These are phyloP conservation scores for Mytilinidion resinicola DNA, from an alignment of 495 filamentous ascomycete genomes.

Conservation along the genomic window DNA sequence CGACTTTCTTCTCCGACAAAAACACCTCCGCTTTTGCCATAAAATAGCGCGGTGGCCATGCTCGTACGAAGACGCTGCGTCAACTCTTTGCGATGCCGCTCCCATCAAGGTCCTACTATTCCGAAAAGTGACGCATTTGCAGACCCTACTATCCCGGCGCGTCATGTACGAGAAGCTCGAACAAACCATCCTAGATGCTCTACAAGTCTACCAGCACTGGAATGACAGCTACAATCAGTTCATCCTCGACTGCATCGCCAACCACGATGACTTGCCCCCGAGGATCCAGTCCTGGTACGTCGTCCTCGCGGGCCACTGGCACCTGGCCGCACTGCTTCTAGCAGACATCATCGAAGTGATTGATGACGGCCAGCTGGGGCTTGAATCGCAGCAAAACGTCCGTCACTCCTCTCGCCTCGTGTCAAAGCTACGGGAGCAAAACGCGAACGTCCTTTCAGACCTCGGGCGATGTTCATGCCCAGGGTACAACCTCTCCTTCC, in stretches of 20 bases:
- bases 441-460: slow-evolving; percentile 36
- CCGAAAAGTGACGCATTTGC: slow-evolving; percentile 41
- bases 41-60: slow-evolving; percentile 40
- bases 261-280: slow-evolving; percentile 39
- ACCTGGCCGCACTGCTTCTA: slow-evolving; percentile 42
- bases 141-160: slow-evolving; percentile 36
- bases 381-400: slow-evolving; percentile 24
- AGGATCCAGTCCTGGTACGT: slow-evolving; percentile 48
- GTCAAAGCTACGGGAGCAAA: slow-evolving; percentile 31
- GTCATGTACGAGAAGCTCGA: slow-evolving; percentile 32
- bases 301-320: slow-evolving; percentile 44
- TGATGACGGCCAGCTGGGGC: slow-evolving; percentile 30
- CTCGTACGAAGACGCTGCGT: slow-evolving; percentile 39
- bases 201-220: slow-evolving; percentile 43
- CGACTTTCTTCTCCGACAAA: slow-evolving; percentile 32
- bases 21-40: slow-evolving; percentile 13
- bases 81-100: slow-evolving; percentile 39
- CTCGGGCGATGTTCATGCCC: slow-evolving; percentile 35
- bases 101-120: slow-evolving; percentile 47
- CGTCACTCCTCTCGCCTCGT: slow-evolving; percentile 32
- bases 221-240: slow-evolving; percentile 39
- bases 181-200: slow-evolving; percentile 34
- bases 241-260: slow-evolving; percentile 39
- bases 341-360: slow-evolving; percentile 42
- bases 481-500: slow-evolving; percentile 16